Base-by-base conservation (phyloP, 2,329 filamentous ascomycete genomes). In the Salinomyces thailandicus region DNA sequence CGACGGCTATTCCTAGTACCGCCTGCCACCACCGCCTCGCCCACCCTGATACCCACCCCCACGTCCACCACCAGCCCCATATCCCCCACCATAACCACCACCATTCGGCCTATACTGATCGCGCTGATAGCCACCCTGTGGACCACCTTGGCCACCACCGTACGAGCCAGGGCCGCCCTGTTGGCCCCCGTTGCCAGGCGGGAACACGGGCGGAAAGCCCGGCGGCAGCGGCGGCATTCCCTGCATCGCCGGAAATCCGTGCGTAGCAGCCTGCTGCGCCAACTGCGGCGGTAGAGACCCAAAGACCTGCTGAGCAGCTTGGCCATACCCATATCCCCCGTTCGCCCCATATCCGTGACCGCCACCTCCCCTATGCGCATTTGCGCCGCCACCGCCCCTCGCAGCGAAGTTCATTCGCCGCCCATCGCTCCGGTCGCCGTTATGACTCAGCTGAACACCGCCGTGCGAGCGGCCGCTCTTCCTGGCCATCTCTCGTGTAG, bases 401-500 rank as follows among this genome's bases (percentile, higher is more conserved):
- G 46, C 47, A 3, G 62, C 63, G 53, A 77, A 78, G 44, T 73
- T 75, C 53, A 75, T 71, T 13, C 64, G 66, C 33, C 63, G 62
- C 22, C 64, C 61, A 41, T 68, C 63, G 6, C 48, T 51, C 39
- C 69, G 60, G 17, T 67, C 63, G 8, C 61, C 59, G 37, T 64
- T 60, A 11, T 61, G 59, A 42, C 63, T 64, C 40, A 83, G 65
- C 13, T 77, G 77, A 4, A 70, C 80, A 22, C 82, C 82, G 9
- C 82, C 81, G 50, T 77, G 77, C 32, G 72, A 74, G 36, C 85
- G 73, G n/a, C 84, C 79, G 15, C 72, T 69, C 42, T 74, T 72
- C 37, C 73, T 67, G 20, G 79, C 67, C 55, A 81, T 79, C 36
- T 72, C 71, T 54, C 77, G 76, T 29, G 87, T 73, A 5, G 73